Evolutionary conservation across 441 rosid species (phyloP), one percentile per base, ranked within the genome.

Genomic region (Flueggea neowawraea): DNA sequence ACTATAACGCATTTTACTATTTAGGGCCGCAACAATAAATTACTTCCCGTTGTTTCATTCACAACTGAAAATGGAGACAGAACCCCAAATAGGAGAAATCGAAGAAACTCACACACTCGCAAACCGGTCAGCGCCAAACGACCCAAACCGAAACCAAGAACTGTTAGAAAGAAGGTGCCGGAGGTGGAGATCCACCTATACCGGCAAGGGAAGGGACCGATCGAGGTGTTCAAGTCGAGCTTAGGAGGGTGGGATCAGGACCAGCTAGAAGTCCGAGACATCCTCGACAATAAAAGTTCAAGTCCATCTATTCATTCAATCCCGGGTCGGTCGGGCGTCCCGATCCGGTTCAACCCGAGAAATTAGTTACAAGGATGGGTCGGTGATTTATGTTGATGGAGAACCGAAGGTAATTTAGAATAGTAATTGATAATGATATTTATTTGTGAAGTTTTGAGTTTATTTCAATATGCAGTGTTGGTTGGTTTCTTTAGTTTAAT

Each of bases 191-290:
- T 94, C 76, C 91, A 75, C 64, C 60, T 94, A 16, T 85, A 84
- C 68, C 72, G 82, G 67, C 60, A 53, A 54, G 96, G 95, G n/a
- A 81, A 80, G 67, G 96, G 97, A 51, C 97, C 97, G 73, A 81
- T 87, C 75, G 88, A 71, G 59, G 93, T 83, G 44, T 87, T 89
- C 80, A 91, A 82, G 79, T 72, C 91, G 54, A 73, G 63, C 63
- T 77, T 89, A 65, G 89, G 86, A 39, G 97, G 96, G 11, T 94
- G 86, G 84, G 96, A 84, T 61, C 93, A 83, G 80, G 80, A 90
- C 76, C 91, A 90, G 84, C 83, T 94, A 59, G 97, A 91, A 75
- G 87, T 89, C 60, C 78, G 90, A 41, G 80, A 86, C 47, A 83
- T 89, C 55, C 85, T 89, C 9, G 88, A 89, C 6, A 89, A 52